These are phyloP conservation scores for Citropsis articulata DNA, from an alignment of 345 rosid genomes.

Conservation along the genomic window DNA sequence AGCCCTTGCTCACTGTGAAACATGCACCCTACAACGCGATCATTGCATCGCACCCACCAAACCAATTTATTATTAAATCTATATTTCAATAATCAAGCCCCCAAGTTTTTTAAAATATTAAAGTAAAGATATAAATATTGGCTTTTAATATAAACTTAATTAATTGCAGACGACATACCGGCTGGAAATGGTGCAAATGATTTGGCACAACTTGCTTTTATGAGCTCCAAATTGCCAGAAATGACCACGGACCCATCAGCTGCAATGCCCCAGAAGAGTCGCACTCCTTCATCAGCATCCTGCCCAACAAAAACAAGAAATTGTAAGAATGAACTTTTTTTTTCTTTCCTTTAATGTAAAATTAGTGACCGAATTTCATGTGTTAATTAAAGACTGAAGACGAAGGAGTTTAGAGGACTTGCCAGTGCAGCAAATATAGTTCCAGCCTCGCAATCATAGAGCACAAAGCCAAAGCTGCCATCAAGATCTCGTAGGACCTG, in stretches of 20 bases:
- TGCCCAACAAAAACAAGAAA: constrained; percentile 13
- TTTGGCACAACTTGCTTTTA: constrained; percentile 63
- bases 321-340: not conserved
- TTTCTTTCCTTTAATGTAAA: not conserved
- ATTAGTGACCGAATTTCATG: not conserved
- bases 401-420: not conserved
- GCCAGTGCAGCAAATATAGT: constrained; percentile 57
- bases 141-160: not conserved
- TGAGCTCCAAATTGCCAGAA: constrained; percentile 45
- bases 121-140: too few species aligned
- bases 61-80: too few species aligned
- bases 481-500: constrained; percentile 70
- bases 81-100: too few species aligned
- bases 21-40: constrained; percentile 48
- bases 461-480: constrained; percentile 55
- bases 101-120: too few species aligned
- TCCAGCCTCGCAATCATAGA: constrained; percentile 52
- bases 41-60: not conserved
- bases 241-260: constrained; percentile 58
- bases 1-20: constrained; percentile 57
- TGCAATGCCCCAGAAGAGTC: constrained; percentile 63
- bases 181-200: constrained; percentile 69
- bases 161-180: constrained; percentile 18
- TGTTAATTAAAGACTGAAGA: too few species aligned
- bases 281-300: constrained; percentile 50